Percentiles rank a stretch among this genome's conserved stretches.
These are phyloP conservation scores for Ascobolus immersus DNA, from an alignment of 495 filamentous ascomycete species.

Conservation along the genomic window DNA sequence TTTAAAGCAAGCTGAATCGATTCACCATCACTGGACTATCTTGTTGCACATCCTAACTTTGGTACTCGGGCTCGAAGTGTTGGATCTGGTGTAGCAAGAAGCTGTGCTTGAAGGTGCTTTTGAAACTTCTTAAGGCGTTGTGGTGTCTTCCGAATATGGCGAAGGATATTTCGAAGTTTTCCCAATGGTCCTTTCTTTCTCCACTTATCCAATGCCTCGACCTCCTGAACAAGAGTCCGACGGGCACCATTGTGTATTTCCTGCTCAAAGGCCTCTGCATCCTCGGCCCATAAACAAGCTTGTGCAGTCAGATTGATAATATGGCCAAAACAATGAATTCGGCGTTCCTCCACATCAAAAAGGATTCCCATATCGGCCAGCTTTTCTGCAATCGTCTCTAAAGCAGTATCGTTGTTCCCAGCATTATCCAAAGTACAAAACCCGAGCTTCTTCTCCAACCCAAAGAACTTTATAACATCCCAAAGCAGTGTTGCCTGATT, in stretches of 20 bases:
- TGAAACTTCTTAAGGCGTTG: slow-evolving; percentile 2
- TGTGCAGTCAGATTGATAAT: slow-evolving; percentile 7
- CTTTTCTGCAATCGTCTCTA: too few species aligned
- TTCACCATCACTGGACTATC: slow-evolving; percentile 6
- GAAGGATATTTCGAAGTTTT: slow-evolving; percentile 7
- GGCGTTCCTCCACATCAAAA: slow-evolving; percentile 1
- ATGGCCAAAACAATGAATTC: slow-evolving; percentile 6
- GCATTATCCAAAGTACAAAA: too few species aligned
- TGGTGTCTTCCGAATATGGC: slow-evolving; percentile 3
- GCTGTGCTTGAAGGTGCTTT: neutral
- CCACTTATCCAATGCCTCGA: neutral
- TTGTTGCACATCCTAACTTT: slow-evolving; percentile 1
- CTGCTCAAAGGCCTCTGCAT: slow-evolving; percentile 1
- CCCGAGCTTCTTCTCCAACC: too few species aligned
- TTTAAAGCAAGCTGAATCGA: slow-evolving; percentile 2
- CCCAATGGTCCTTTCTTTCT: slow-evolving; percentile 4
- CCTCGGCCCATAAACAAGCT: slow-evolving; percentile 3
- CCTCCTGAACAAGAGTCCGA: neutral
- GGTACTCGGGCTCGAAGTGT: neutral
- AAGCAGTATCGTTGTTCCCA: too few species aligned
- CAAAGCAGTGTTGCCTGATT: too few species aligned
- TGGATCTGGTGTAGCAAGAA: neutral
- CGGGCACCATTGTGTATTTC: too few species aligned
- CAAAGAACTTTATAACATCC: too few species aligned
- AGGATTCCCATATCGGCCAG: neutral